Conservation (phyloP, 257 asterid genomes). For the Plectranthus barbatus region DNA sequence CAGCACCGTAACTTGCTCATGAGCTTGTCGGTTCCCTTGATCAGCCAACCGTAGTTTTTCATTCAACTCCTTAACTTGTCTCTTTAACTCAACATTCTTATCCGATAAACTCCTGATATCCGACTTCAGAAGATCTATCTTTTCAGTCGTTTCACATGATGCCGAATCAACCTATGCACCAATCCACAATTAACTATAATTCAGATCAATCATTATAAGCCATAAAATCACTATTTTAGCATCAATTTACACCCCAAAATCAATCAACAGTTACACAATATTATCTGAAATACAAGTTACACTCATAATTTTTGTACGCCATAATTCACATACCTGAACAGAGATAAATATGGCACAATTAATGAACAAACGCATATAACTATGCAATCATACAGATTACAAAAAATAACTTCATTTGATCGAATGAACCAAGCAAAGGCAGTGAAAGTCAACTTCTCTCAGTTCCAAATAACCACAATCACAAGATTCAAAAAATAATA, state of each 20-base stretch:
- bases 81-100: conserved; percentile 48
- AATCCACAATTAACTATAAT: background rate
- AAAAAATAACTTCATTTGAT: background rate
- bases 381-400: background rate
- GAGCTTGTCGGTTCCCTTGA: conserved; percentile 35
- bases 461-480: background rate
- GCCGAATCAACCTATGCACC: conserved; percentile 41
- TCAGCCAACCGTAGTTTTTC: conserved; percentile 47
- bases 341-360: too few relatives aligned
- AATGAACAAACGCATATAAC: background rate
- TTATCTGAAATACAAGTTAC: background rate
- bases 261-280: background rate
- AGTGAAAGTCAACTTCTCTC: conserved; percentile 15
- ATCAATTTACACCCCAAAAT: conserved; percentile 3
- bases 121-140: conserved; percentile 37
- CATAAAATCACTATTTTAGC: background rate
- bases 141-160: conserved; percentile 43
- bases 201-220: background rate
- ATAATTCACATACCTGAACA: background rate
- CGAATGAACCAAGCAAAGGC: background rate
- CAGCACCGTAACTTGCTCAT: conserved; percentile 32
- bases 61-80: conserved; percentile 52
- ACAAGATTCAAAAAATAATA: background rate
- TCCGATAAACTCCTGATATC: conserved; percentile 38
- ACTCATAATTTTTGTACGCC: background rate